phyloP scores from a whole-genome alignment of 176 grass and related monocot species.

The Triticum timopheevii region DNA sequence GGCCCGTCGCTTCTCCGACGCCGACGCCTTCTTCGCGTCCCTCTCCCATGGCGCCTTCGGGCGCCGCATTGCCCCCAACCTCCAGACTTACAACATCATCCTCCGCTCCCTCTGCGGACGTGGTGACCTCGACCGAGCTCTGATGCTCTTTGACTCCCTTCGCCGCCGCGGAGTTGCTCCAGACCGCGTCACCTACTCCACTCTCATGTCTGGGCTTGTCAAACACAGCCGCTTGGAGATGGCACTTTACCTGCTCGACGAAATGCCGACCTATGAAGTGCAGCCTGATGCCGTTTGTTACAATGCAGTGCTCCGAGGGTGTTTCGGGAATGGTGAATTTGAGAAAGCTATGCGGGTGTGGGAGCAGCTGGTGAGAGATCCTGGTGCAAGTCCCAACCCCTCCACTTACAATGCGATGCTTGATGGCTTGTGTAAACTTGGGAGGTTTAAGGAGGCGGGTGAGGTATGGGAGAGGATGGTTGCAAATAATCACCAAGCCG shows the following conservation, averaged over 20 bases:
- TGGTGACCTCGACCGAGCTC: conserved; percentile 58
- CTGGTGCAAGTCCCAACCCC: conserved; percentile 42
- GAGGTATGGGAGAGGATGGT: conserved; percentile 83
- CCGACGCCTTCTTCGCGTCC: conserved; percentile 74
- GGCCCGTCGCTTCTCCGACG: conserved; percentile 52
- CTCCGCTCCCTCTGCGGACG: conserved; percentile 68
- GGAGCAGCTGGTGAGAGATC: conserved; percentile 62
- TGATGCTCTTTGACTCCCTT: conserved; percentile 42
- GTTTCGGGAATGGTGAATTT: conserved; percentile 52
- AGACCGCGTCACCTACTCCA: conserved; percentile 71
- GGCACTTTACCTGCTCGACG: conserved; percentile 74
- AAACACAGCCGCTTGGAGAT: conserved; percentile 43
- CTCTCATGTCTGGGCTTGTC: conserved; percentile 52
- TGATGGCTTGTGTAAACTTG: conserved; percentile 77
- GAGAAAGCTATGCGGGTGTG: conserved; percentile 76
- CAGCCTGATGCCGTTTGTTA: conserved; percentile 73
- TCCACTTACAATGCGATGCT: conserved; percentile 85
- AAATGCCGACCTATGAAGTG: conserved; percentile 65
- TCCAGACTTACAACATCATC: conserved; percentile 89
- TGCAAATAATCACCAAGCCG: conserved; percentile 59
- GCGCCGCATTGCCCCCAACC: conserved; percentile 61
- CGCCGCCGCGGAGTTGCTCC: conserved; percentile 45
- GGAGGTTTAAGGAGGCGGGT: conserved; percentile 58
- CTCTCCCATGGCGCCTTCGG: conserved; percentile 55
- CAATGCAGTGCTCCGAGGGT: conserved; percentile 62